These are phyloP conservation scores for Ustilago trichophora DNA, from an alignment of 1,284 basidiomycete species.

Conservation along the genomic window DNA sequence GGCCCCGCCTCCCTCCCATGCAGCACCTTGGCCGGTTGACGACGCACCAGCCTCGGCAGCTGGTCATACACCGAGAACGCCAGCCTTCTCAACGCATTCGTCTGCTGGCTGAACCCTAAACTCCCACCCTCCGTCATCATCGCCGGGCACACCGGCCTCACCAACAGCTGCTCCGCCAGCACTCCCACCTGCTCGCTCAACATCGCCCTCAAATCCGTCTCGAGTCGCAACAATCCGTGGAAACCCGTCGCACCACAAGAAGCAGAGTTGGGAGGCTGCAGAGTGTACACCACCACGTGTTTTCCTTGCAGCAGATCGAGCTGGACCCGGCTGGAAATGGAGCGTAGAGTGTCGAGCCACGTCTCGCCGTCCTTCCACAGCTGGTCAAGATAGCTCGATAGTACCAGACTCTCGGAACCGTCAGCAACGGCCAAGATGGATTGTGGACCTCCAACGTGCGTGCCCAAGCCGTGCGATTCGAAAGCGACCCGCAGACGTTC, in stretches of 20 bases:
- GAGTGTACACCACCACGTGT: conserved; percentile 48
- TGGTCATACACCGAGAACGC: conserved; percentile 51
- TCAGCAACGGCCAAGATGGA: conserved; percentile 40
- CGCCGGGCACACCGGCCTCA: conserved; percentile 28
- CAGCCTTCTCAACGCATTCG: conserved; percentile 20
- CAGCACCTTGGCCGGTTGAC: conserved; percentile 39
- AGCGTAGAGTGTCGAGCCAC: conserved; percentile 46
- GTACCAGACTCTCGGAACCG: conserved; percentile 16
- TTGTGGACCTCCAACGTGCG: conserved; percentile 17
- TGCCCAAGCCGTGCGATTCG: conserved; percentile 46
- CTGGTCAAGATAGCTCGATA: conserved; percentile 37
- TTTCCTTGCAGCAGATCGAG: conserved; percentile 32
- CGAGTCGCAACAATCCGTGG: conserved; percentile 34
- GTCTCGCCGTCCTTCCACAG: conserved; percentile 32
- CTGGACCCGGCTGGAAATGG: conserved; percentile 32
- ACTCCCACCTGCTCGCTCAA: conserved; percentile 37
- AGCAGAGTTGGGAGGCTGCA: conserved; percentile 27
- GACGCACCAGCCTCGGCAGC: conserved; percentile 30
- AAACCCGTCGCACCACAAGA: conserved; percentile 14
- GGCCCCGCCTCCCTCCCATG: conserved; percentile 30
- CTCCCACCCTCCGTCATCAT: conserved; percentile 43
- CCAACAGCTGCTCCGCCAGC: conserved; percentile 39
- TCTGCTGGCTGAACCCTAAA: too few relatives aligned
- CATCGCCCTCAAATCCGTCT: conserved; percentile 33
- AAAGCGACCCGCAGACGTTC: conserved; percentile 37